These are phyloP conservation scores for Huiozyma naganishii DNA, from an alignment of 805 yeast species.

Conservation along the genomic window DNA sequence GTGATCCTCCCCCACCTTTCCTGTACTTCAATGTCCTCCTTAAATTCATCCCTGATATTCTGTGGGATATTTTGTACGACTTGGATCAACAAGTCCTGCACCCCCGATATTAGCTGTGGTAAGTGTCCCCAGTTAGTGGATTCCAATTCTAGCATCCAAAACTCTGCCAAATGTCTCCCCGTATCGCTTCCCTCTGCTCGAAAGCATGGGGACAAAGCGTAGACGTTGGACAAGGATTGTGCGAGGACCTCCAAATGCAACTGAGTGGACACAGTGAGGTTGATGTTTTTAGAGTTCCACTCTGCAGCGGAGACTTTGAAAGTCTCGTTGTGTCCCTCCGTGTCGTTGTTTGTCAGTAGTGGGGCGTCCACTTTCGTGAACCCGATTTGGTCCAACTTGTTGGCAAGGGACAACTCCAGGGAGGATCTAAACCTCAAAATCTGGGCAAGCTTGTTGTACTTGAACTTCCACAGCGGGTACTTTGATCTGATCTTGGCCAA, in stretches of 20 bases:
- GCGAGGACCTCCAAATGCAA: slow-evolving; percentile 78
- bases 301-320: slow-evolving; percentile 39
- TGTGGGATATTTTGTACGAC: slow-evolving; percentile 12
- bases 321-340: slow-evolving; percentile 96
- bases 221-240: slow-evolving; percentile 65
- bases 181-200: slow-evolving; percentile 91
- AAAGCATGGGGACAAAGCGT: slow-evolving; percentile 86
- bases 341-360: slow-evolving; percentile 75
- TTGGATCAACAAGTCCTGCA: not conserved
- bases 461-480: slow-evolving; percentile 65
- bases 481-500: slow-evolving; percentile 54
- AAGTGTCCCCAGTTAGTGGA: slow-evolving; percentile 52
- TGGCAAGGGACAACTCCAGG: slow-evolving; percentile 38
- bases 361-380: slow-evolving; percentile 81
- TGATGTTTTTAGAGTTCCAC: slow-evolving; percentile 38
- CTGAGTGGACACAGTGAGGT: slow-evolving; percentile 82
- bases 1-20: slow-evolving; percentile 54
- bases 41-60: not conserved
- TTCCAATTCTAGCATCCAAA: slow-evolving; percentile 97
- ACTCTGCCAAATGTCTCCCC: slow-evolving; percentile 82
- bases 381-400: slow-evolving; percentile 41
- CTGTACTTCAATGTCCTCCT: slow-evolving; percentile 7
- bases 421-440: slow-evolving; percentile 63
- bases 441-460: slow-evolving; percentile 54
- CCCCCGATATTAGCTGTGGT: slow-evolving; percentile 1